Base-by-base conservation (phyloP, 371 early-diverging fungal species). In the Gilbertella persicaria region DNA sequence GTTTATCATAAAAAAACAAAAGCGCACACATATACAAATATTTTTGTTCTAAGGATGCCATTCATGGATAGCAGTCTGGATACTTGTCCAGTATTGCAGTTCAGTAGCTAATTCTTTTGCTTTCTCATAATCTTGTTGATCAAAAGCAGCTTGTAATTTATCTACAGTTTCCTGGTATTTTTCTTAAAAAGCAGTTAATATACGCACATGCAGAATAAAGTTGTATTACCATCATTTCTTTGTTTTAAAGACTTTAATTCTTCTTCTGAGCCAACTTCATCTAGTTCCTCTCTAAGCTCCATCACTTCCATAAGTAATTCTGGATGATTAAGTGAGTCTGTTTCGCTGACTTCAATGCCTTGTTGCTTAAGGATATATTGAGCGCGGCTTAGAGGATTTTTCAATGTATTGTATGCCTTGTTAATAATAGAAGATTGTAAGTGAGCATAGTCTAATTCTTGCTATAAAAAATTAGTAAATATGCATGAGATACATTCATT, bases 361-460 rank as follows among this genome's bases (percentile, higher is more conserved):
- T 80, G 47, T 43, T 90, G 69, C 20, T 78, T 67, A 17, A 94
- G 73, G 57, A 95, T 73, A 43, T 95, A 95, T 52, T 87, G 80
- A 8, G 95, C 93, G 16, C 95, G 77, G 4, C 77, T 62, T 13
- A 95, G 75, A 10, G 94, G 95, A 36, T 91, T 88, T 41, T 80
- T 73, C 19, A 95, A 67, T 10, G 89, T 85, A 19, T 89, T 71
- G 55, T 92, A 93, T 4, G 92, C 95, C 63, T 93, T 92, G 79
- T 95, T 95, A 43, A 91, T 76, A 55, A 88, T 80, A 5, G 91
- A 80, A 0, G 94, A 93, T 53, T 92, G 93, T 17, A 78, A 66
- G 38, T 90, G 89, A 9, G 94, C 91, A 55, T 84, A 83, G 26
- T 67, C 67, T 49, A 85, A 78, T 61, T 93, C 91, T 37, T 77